These are phyloP conservation scores for Fraxinus baroniana DNA, from an alignment of 305 asterid species.

Conservation along the genomic window DNA sequence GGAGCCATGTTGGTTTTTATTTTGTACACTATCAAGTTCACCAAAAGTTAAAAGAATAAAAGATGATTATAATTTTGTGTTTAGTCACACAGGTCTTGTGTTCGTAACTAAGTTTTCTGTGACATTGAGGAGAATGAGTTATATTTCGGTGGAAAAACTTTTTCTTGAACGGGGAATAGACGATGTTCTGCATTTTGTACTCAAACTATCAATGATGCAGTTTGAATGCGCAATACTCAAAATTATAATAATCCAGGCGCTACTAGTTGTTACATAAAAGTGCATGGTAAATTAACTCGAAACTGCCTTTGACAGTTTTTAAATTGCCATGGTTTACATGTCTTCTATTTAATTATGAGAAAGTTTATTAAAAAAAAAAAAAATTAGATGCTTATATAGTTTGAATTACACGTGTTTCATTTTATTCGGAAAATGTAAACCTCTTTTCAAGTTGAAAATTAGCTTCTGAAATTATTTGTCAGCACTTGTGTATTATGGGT, in stretches of 20 bases:
- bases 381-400: background rate
- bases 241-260: background rate
- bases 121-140: background rate
- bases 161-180: background rate
- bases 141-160: background rate
- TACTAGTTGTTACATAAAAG: background rate
- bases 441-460: background rate
- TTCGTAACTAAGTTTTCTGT: background rate
- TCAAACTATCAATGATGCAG: background rate
- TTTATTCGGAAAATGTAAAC: background rate
- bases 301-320: background rate
- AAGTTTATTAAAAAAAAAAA: background rate
- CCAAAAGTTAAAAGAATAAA: background rate
- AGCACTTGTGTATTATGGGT: background rate
- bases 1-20: background rate
- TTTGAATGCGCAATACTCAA: background rate
- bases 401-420: background rate
- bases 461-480: background rate
- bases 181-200: background rate
- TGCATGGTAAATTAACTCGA: background rate
- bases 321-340: background rate
- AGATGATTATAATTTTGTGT: background rate
- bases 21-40: background rate
- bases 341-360: background rate
- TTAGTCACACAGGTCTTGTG: background rate